Evolutionary conservation across 2,329 filamentous ascomycete genomes (phyloP).

Genomic region (Colletotrichum cordylinicola): DNA sequence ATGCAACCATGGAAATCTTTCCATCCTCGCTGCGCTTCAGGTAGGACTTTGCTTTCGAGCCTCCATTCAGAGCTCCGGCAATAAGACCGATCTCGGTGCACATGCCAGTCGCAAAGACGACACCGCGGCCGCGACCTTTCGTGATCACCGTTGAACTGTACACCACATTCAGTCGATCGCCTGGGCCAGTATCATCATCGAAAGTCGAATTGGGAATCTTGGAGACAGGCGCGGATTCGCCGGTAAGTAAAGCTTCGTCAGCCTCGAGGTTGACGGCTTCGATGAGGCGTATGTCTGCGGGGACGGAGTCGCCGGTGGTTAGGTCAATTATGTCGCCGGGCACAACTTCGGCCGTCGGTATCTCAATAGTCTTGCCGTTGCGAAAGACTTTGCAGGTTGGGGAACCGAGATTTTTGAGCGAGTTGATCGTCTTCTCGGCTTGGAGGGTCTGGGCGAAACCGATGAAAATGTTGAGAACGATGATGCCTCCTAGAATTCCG

Average conservation of each 20-base stretch:
- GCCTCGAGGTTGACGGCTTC: constrained; percentile 71
- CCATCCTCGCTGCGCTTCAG: constrained; percentile 51
- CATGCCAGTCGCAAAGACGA: constrained; percentile 67
- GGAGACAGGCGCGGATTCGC: constrained; percentile 66
- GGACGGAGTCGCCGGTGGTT: constrained; percentile 65
- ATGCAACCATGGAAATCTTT: constrained; percentile 29
- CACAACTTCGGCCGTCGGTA: constrained; percentile 51
- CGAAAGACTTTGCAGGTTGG: constrained; percentile 50
- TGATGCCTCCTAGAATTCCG: constrained; percentile 64
- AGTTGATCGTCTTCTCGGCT: constrained; percentile 56
- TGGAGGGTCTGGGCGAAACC: constrained; percentile 52
- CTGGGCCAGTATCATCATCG: constrained; percentile 46
- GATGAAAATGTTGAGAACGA: constrained; percentile 62
- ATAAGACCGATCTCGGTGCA: constrained; percentile 68
- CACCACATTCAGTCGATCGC: constrained; percentile 67
- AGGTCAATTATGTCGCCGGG: constrained; percentile 62
- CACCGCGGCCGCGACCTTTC: constrained; percentile 63
- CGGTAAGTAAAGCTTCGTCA: constrained; percentile 70
- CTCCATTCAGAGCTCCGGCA: constrained; percentile 50
- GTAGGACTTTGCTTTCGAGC: constrained; percentile 34
- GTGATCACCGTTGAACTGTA: constrained; percentile 69
- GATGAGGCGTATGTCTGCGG: constrained; percentile 62
- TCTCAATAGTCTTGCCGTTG: constrained; percentile 42
- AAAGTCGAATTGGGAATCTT: constrained; percentile 55
- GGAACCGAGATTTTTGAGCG: constrained; percentile 46